Evolutionary conservation across 768 basidiomycete genomes (phyloP), one percentile per base, ranked within the genome.

Genomic region (Termitomyces sp.): DNA sequence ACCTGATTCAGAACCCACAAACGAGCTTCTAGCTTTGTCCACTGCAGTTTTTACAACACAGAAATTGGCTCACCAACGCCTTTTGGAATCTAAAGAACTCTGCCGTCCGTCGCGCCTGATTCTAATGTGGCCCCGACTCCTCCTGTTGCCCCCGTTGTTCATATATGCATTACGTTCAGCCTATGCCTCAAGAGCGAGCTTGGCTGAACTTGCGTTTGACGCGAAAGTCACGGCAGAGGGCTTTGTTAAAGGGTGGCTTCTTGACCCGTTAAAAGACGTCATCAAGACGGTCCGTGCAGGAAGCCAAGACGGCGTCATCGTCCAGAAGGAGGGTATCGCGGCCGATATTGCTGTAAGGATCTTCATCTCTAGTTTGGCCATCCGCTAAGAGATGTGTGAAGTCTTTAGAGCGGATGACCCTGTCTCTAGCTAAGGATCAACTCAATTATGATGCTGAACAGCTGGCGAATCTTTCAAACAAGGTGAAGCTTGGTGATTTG

Each of bases 331-430:
- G 63, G 92, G 89, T 21, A 84, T 99, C 23, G 78, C 81, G 38
- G 89, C 94, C 7, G 95, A 99, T 68, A 68, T 96, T 43, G 83
- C 91, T 62, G 91, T 92, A 66, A 64, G 81, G 66, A 28, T 40
- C 17, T 43, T 31, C 8, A 21, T 28, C 3, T 43, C 52, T 50
- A 35, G 37, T 26, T 23, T 33, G 53, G 12, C 26, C 11, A 23
- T 50, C 9, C 11, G 48, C 48, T 35, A 43, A 21, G 41, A 28
- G 43, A 19, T 48, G 1, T 19, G 10, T 55, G 21, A 58, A 96
- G 93, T 94, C 90, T 21, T 78, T 98, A 26, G 91, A 98, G 69
- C 81, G 96, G 28, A 98, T 98, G 96, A 83, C 91, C 3, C 73
- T 94, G 3, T 80, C 91, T 17, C 78, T 98, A 2, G 94, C 91